These are phyloP conservation scores for Cyclostephanos tholiformis DNA, from an alignment of 108 stramenopile genomes.

Conservation along the genomic window DNA sequence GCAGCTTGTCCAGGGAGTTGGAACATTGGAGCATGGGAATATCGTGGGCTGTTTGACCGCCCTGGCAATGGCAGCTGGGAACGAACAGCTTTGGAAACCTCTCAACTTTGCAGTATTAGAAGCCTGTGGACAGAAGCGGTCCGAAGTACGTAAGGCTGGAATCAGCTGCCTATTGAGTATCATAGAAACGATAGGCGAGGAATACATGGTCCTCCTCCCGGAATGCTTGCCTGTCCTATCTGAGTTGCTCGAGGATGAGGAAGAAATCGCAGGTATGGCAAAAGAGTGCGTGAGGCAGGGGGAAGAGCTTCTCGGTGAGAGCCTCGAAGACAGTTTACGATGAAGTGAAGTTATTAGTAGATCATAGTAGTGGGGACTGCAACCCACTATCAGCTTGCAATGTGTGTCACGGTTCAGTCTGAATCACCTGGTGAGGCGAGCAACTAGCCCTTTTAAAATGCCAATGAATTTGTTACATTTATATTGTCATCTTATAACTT, in stretches of 20 bases:
- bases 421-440: no score
- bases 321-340: slow-evolving; percentile 77
- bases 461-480: no score
- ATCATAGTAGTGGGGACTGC: no score
- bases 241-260: slow-evolving; percentile 86
- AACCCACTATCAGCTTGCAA: no score
- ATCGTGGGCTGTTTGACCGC: slow-evolving; percentile 76
- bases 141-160: slow-evolving; percentile 85
- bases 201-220: slow-evolving; percentile 90
- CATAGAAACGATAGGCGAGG: slow-evolving; percentile 86
- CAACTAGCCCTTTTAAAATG: no score
- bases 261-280: slow-evolving; percentile 79
- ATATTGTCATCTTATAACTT: no score
- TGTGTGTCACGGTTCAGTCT: no score
- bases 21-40: slow-evolving; percentile 63
- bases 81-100: slow-evolving; percentile 91
- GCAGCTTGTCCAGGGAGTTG: slow-evolving; percentile 59
- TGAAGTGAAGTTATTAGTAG: slow-evolving; percentile 20
- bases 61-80: slow-evolving; percentile 83
- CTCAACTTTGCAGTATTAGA: slow-evolving; percentile 84
- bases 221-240: slow-evolving; percentile 89
- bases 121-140: slow-evolving; percentile 63
- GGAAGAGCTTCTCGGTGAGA: slow-evolving; percentile 87
- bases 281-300: slow-evolving; percentile 78
- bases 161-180: slow-evolving; percentile 71